Conservation (phyloP, 345 rosid species). For the Corymbia maculata region DNA sequence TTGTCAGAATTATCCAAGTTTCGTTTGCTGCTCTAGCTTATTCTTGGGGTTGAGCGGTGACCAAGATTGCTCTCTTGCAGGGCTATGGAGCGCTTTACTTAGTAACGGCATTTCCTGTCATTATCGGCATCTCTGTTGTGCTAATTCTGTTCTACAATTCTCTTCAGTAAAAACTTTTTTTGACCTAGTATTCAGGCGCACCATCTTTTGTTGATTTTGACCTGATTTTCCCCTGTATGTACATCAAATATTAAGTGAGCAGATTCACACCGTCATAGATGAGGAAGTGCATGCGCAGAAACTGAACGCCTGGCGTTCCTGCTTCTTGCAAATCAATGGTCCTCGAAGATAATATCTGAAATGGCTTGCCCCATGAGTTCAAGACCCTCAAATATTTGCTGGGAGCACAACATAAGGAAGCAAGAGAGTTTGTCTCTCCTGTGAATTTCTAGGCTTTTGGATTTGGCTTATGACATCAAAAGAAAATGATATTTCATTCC, state of each 20-base stretch:
- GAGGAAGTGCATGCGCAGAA: background rate
- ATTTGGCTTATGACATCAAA: background rate
- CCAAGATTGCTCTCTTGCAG: conserved; percentile 33
- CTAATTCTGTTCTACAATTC: conserved; percentile 86
- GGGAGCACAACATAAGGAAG: background rate
- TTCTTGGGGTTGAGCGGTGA: background rate
- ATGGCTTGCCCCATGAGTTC: background rate
- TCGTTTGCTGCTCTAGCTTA: background rate
- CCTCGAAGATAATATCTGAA: background rate
- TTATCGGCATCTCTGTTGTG: conserved; percentile 83
- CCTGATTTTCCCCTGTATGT: background rate
- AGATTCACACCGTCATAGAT: background rate
- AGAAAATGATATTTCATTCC: background rate
- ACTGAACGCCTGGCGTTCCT: background rate
- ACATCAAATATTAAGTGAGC: background rate
- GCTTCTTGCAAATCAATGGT: background rate
- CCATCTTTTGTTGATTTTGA: background rate
- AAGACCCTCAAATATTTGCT: background rate
- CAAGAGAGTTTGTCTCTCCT: background rate
- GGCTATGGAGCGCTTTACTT: conserved; percentile 93
- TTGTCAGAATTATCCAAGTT: background rate
- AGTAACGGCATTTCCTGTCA: conserved; percentile 82
- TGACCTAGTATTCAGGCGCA: background rate
- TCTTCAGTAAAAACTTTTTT: conserved; percentile 42
- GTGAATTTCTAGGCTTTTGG: background rate